A percentile compares a stretch with the other conserved stretches of the same genome.
These are phyloP conservation scores for Colletotrichum plurivorum DNA, from an alignment of 2,329 filamentous ascomycete genomes.

Conservation along the genomic window DNA sequence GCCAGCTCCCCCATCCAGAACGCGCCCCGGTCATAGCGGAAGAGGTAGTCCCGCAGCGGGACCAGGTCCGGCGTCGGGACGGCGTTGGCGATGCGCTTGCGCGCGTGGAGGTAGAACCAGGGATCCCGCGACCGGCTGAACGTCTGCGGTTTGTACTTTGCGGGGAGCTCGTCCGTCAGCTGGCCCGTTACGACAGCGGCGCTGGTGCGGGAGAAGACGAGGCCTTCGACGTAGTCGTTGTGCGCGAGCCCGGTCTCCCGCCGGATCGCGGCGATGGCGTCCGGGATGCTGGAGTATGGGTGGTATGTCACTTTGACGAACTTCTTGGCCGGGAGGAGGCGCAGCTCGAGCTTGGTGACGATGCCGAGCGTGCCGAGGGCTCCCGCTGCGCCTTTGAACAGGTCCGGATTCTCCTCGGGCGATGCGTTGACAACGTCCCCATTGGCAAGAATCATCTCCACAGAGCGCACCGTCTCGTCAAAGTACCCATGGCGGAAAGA, in stretches of 20 bases:
- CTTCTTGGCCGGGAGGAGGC: slow-evolving; percentile 66
- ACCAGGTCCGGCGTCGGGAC: slow-evolving; percentile 65
- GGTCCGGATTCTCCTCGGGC: slow-evolving; percentile 66
- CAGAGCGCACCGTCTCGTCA: slow-evolving; percentile 70
- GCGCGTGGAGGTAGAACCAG: slow-evolving; percentile 81
- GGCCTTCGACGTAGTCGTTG: slow-evolving; percentile 78
- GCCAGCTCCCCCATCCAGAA: slow-evolving; percentile 77
- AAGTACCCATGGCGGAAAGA: slow-evolving; percentile 78
- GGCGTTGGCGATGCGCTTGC: slow-evolving; percentile 40
- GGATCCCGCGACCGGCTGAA: slow-evolving; percentile 75
- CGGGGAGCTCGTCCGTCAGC: slow-evolving; percentile 63
- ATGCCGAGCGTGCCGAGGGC: slow-evolving; percentile 78
- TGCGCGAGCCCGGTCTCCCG: slow-evolving; percentile 54
- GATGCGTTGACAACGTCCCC: slow-evolving; percentile 71
- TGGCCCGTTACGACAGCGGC: slow-evolving; percentile 74
- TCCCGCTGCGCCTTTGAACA: slow-evolving; percentile 76
- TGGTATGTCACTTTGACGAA: slow-evolving; percentile 73
- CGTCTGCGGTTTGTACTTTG: slow-evolving; percentile 50
- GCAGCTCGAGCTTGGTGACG: slow-evolving; percentile 74
- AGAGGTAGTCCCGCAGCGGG: slow-evolving; percentile 76
- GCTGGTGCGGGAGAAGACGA: slow-evolving; percentile 69
- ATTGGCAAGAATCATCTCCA: slow-evolving; percentile 76
- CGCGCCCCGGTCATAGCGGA: slow-evolving; percentile 78
- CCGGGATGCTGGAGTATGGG: slow-evolving; percentile 56
- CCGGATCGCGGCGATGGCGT: slow-evolving; percentile 59